Evolutionary conservation across 129 eudicot species (phyloP), one percentile per base, ranked within the genome.

Genomic region (Flaveria sonorensis): DNA sequence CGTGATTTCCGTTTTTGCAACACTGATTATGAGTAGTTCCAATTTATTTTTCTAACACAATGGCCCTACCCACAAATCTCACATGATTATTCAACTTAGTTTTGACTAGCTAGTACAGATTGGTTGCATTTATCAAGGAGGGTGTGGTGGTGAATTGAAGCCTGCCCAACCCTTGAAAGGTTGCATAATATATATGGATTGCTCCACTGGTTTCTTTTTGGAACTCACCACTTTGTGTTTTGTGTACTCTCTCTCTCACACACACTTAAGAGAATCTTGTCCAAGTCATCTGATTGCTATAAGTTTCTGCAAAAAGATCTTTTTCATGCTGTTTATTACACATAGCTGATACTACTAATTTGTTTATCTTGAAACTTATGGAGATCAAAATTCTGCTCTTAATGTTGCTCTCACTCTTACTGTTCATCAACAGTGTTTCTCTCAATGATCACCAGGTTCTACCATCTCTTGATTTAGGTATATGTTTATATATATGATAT

Each of bases 141-240:
- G 65, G 79, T 65, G 67, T 52, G 79, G 52, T 69, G 73, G 59
- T 71, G 77, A 71, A 56, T 66, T 77, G 75, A 69, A 71, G 50
- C 32, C 40, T 36, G 78, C 82, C 56, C 72, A 60, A 24, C 71
- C 72, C 79, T 50, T 70, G 75, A 79, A 75, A 62, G 72, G 50
- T 40, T 62, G 68, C 15, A 67, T 68, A 68, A 71, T 76, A 70
- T 14, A 67, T 69, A 52, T 47, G 72, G 50, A 36, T 59, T 75
- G 81, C 73, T 61, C 83, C 83, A 81, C 83, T 84, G 70, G 73
- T 50, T 50, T 39, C 76, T 80, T 83, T 79, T 88, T 77, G 86
- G 65, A 88, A 88, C 81, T 81, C 89, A 74, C 76, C 70, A 87
- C 85, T 77, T 85, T 77, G 88, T 85, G 89, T 84, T 88, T 62